These are phyloP conservation scores for Triadica sebifera DNA, from an alignment of 345 rosid species.

Conservation along the genomic window DNA sequence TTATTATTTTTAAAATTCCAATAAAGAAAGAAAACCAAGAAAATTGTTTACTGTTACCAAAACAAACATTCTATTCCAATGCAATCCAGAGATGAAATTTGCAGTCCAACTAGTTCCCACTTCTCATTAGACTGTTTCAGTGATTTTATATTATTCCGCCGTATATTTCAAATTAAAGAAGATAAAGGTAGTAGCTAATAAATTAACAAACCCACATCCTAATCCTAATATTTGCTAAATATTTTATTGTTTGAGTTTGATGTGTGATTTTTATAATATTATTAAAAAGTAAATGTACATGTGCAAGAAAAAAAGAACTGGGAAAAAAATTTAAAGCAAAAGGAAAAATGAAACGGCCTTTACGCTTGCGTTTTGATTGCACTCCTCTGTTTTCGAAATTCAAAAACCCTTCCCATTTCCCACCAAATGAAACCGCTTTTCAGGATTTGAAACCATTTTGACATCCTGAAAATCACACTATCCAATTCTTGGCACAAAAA, in stretches of 20 bases:
- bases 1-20: conserved; percentile 9
- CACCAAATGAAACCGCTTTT: background rate
- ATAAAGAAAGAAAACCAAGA: background rate
- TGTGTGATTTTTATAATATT: too few relatives aligned
- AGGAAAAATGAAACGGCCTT: background rate
- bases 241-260: too few relatives aligned
- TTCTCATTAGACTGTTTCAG: background rate
- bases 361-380: background rate
- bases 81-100: background rate
- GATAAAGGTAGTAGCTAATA: background rate
- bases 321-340: too few relatives aligned
- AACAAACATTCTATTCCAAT: conserved; percentile 9
- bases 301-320: too few relatives aligned
- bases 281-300: too few relatives aligned
- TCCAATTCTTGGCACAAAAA: background rate
- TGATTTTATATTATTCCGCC: background rate
- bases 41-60: background rate
- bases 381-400: background rate
- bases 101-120: conserved; percentile 11
- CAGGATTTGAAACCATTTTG: background rate
- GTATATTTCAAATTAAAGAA: background rate
- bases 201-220: too few relatives aligned
- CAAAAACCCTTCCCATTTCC: background rate
- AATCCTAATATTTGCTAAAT: too few relatives aligned
- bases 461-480: background rate